Base-by-base conservation (phyloP, 202 grass and related monocot species). In the Bolboschoenoplectus hybrid region DNA sequence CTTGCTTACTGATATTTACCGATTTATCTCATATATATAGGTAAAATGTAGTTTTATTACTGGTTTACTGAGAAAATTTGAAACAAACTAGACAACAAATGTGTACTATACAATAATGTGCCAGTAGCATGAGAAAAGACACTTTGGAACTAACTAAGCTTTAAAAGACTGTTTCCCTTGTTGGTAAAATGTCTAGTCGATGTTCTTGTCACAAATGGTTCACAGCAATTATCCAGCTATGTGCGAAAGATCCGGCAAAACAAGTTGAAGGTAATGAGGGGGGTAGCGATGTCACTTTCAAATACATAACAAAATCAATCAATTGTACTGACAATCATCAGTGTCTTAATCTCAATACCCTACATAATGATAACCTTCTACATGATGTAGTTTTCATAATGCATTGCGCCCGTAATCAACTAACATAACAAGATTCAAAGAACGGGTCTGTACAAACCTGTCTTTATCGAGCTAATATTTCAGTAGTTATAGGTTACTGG, bases 131-230 rank as follows among this genome's bases (percentile, higher is more conserved):
- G 34, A 60, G 36, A 60, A 80, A 80, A 80, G 75, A 80, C 53
- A 60, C 60, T 80, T 80, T 80, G 75, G 53, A 79, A 16, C 52
- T 56, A 77, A 70, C 12, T 41, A 79, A 60, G 75, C 53, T 40
- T 80, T 80, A 61, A 57, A 53, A 80, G 52, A 60, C 53, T 79
- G 71, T 51, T 79, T 79, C 32, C 60, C 2, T 40, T 80, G 56
- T 71, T 71, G 82, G 82, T 84, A 84, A 84, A 84, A 70, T 53
- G 82, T 84, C 65, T 57, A 52, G 14, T 84, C 82, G 5, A 71
- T 53, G 66, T 57, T 71, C 46, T 71, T 84, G 82, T 69, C 82
- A 84, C 14, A 71, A 69, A 69, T 58, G 82, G 35, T 56, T 83
- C 46, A 52, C 65, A 67, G 81, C 57, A 46, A 69, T 83, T 55